phyloP scores from a whole-genome alignment of 768 basidiomycete genomes.

The Mycena rebaudengoi region DNA sequence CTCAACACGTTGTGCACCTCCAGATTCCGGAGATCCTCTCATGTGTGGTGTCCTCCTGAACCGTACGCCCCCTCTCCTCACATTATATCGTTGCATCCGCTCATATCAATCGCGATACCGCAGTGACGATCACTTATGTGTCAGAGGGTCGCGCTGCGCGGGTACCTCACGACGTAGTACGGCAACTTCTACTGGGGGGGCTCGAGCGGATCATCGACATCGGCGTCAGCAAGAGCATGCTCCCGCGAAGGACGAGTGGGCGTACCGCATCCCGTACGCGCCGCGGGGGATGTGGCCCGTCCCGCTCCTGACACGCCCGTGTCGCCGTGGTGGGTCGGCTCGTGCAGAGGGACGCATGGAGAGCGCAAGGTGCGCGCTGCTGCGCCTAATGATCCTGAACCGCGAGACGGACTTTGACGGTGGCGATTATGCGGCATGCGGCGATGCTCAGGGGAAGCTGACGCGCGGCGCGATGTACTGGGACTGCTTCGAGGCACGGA shows the following conservation, averaged over 20 bases:
- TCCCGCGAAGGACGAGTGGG: conserved; percentile 26
- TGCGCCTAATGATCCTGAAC: conserved; percentile 25
- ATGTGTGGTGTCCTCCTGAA: conserved; percentile 29
- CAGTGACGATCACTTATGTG: conserved; percentile 31
- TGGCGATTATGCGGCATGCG: conserved; percentile 33
- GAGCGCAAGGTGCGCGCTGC: conserved; percentile 31
- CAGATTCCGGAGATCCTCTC: conserved; percentile 26
- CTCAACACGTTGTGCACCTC: conserved; percentile 17
- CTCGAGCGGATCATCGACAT: conserved; percentile 28
- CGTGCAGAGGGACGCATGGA: conserved; percentile 35
- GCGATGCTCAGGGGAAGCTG: conserved; percentile 37
- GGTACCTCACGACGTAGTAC: conserved; percentile 31
- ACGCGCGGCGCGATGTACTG: conserved; percentile 35
- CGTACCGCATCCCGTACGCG: conserved; percentile 31
- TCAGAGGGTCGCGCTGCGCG: conserved; percentile 30
- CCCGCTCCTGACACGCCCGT: conserved; percentile 40
- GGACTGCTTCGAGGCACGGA: conserved; percentile 39
- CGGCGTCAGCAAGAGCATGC: conserved; percentile 30
- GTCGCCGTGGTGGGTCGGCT: conserved; percentile 44
- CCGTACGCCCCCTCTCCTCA: conserved; percentile 8
- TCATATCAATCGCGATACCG: too few relatives aligned
- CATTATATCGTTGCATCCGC: neutral
- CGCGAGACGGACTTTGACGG: conserved; percentile 30
- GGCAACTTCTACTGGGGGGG: conserved; percentile 33
- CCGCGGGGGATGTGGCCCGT: conserved; percentile 44